Evolutionary conservation across 108 stramenopile genomes (phyloP).

Genomic region (Cyclotella cryptica): DNA sequence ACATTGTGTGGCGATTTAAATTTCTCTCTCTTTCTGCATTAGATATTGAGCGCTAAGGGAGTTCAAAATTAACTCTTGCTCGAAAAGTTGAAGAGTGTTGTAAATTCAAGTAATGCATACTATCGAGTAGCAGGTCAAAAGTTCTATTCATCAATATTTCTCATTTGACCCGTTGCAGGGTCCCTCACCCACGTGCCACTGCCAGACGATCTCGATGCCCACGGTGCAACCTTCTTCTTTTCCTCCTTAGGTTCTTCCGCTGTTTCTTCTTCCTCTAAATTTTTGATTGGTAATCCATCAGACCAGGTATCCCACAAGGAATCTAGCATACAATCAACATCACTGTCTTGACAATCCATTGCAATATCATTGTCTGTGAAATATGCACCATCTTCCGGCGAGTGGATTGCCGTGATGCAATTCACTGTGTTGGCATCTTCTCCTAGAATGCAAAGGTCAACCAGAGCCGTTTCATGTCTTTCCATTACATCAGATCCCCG

Average conservation of each 20-base stretch:
- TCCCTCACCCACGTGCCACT: constrained; percentile 84
- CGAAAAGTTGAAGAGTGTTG: too few species aligned
- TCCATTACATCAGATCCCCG: constrained; percentile 56
- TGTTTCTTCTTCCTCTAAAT: constrained; percentile 3
- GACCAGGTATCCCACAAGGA: constrained; percentile 64
- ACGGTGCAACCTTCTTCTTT: constrained; percentile 67
- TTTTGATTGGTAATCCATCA: constrained; percentile 52
- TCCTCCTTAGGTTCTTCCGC: constrained; percentile 37
- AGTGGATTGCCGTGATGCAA: constrained; percentile 42
- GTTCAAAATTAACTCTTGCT: too few species aligned
- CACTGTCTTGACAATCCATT: constrained; percentile 49
- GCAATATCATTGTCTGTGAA: constrained; percentile 38
- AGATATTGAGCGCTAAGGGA: too few species aligned
- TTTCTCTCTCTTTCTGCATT: too few species aligned
- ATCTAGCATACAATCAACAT: constrained; percentile 62
- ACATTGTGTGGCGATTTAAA: too few species aligned
- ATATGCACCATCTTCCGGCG: constrained; percentile 24
- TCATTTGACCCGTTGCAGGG: constrained; percentile 79
- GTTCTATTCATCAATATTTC: constrained; percentile 74
- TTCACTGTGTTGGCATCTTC: constrained; percentile 35
- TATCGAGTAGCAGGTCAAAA: too few species aligned
- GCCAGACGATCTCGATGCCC: constrained; percentile 76
- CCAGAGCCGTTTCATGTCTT: constrained; percentile 71
- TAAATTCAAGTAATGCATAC: too few species aligned
- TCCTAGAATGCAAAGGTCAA: constrained; percentile 69